phyloP scores from a whole-genome alignment of 139 green algal species.

The Dunaliella primolecta region DNA sequence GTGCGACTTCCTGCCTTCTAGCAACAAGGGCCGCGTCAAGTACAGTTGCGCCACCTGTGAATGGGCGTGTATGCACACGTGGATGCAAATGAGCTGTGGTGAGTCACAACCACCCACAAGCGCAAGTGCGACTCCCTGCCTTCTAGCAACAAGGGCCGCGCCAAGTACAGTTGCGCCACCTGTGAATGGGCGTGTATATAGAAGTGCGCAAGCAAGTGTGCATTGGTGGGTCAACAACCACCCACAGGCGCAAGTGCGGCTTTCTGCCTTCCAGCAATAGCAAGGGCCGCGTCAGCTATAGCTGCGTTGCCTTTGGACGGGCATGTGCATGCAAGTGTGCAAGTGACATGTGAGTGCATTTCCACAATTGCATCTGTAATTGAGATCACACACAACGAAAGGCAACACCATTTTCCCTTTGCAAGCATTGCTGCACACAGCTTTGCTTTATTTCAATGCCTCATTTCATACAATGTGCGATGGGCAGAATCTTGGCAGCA shows the following conservation, averaged over 20 bases:
- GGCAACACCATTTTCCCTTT: no score
- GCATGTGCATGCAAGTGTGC: conserved; percentile 12
- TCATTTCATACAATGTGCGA: no score
- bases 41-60: conserved; percentile 53
- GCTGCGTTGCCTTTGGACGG: conserved; percentile 40
- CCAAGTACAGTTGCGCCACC: conserved; percentile 54
- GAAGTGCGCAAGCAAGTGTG: conserved; percentile 40
- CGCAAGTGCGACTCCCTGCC: conserved; percentile 55
- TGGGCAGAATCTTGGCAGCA: no score
- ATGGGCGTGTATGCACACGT: background rate
- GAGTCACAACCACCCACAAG: conserved; percentile 53
- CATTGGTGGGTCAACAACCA: conserved; percentile 41
- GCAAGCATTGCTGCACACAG: no score
- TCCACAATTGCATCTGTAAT: no score
- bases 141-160: conserved; percentile 37
- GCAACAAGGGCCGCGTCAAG: conserved; percentile 36
- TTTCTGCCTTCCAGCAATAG: conserved; percentile 51
- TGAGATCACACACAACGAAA: no score
- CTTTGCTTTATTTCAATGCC: no score
- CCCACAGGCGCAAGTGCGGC: conserved; percentile 57
- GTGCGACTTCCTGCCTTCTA: conserved; percentile 54
- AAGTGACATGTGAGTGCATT: conserved; percentile 28
- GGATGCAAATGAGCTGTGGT: conserved; percentile 29
- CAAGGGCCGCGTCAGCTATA: conserved; percentile 42
- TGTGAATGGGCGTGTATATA: no score